phyloP scores from a whole-genome alignment of 148 eudicot genomes.

The Heliosperma pusillum region DNA sequence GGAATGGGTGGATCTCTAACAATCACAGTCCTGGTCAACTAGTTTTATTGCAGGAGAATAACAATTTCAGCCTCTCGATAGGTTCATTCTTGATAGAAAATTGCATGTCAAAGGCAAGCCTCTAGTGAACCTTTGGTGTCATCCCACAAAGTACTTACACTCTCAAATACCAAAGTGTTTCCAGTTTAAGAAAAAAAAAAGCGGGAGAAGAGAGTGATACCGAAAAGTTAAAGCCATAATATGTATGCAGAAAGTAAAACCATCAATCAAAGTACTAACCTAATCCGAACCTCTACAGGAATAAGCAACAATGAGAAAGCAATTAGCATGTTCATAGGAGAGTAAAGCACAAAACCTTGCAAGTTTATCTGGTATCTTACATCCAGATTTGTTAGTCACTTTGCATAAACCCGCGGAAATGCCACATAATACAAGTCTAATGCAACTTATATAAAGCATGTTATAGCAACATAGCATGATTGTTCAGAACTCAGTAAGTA shows the following conservation, averaged over 20 bases:
- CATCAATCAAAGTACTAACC: neutral
- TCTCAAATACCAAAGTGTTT: neutral
- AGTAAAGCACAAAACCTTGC: constrained; percentile 6
- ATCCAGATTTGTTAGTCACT: neutral
- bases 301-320: neutral
- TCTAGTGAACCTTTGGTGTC: neutral
- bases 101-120: neutral
- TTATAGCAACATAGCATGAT: constrained; percentile 6
- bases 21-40: neutral
- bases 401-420: neutral
- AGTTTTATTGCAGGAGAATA: neutral
- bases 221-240: neutral
- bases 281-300: neutral
- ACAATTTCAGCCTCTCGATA: neutral
- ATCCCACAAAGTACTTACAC: neutral
- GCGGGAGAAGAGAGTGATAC: neutral
- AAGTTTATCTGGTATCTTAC: constrained; percentile 8
- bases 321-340: neutral
- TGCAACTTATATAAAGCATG: constrained; percentile 14
- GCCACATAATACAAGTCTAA: neutral
- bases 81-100: neutral
- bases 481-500: constrained; percentile 10
- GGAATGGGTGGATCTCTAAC: neutral
- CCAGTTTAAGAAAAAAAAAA: neutral
- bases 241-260: neutral